Percentiles rank a stretch among this genome's conserved stretches.
Conservation (phyloP, 176 grass and related monocot species). For the Areca catechu region DNA sequence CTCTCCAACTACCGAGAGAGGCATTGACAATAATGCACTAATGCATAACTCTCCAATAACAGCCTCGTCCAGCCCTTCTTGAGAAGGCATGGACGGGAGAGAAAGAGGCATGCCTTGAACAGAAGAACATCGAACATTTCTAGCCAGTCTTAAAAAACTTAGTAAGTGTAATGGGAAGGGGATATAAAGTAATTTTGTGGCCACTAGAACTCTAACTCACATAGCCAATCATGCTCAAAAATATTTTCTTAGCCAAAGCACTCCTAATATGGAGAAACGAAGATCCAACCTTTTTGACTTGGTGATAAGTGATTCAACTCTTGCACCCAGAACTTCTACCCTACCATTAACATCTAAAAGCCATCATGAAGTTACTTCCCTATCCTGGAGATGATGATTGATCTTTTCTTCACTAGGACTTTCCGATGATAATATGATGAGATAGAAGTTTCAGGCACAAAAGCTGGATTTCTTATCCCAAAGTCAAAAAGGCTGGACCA, state of each 20-base stretch:
- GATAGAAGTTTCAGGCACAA: slow-evolving; percentile 22
- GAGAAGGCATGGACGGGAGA: slow-evolving; percentile 18
- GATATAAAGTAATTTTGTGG: slow-evolving; percentile 50
- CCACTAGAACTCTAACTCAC: slow-evolving; percentile 59
- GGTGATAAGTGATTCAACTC: slow-evolving; percentile 28
- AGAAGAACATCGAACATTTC: slow-evolving; percentile 67
- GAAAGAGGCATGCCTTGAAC: slow-evolving; percentile 51
- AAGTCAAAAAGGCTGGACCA: slow-evolving; percentile 63
- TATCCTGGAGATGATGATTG: slow-evolving; percentile 18
- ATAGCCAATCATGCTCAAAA: slow-evolving; percentile 70
- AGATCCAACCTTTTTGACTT: slow-evolving; percentile 59
- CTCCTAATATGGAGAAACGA: slow-evolving; percentile 55
- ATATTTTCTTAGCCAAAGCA: slow-evolving; percentile 55
- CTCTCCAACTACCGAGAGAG: neutral
- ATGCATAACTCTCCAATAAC: no score
- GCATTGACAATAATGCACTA: slow-evolving; percentile 17
- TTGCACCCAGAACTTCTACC: slow-evolving; percentile 27
- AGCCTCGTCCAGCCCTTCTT: slow-evolving; percentile 28
- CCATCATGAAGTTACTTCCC: neutral
- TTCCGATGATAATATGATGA: slow-evolving; percentile 25
- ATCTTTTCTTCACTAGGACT: slow-evolving; percentile 33
- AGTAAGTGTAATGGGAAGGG: slow-evolving; percentile 63
- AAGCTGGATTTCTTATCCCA: slow-evolving; percentile 28
- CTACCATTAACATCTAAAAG: slow-evolving; percentile 9
- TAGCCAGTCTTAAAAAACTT: slow-evolving; percentile 55